Percentiles rank a stretch among this genome's conserved stretches.
phyloP scores from a whole-genome alignment of 768 basidiomycete species.

The Galerina marginata region DNA sequence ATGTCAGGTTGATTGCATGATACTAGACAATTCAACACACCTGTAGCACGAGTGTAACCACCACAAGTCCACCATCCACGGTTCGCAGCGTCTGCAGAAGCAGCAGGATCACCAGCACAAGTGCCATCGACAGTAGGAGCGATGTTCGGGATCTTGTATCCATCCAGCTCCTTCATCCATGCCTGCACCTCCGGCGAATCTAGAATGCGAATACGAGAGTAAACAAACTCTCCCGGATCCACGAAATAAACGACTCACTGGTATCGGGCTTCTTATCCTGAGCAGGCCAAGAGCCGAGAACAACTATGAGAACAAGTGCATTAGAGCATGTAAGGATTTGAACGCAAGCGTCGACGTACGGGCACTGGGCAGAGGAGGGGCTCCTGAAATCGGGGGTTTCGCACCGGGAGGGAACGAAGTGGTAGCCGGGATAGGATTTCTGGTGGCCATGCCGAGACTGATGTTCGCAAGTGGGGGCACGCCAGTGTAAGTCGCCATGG shows the following conservation, averaged over 20 bases:
- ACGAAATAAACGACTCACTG: conserved; percentile 41
- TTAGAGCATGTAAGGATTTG: background rate
- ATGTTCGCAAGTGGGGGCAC: conserved; percentile 66
- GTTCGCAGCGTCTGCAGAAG: conserved; percentile 58
- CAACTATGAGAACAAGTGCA: conserved; percentile 39
- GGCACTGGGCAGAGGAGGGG: conserved; percentile 66
- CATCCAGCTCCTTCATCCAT: conserved; percentile 82
- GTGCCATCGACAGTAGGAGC: conserved; percentile 71
- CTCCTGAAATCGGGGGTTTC: conserved; percentile 66
- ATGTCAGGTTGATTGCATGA: background rate
- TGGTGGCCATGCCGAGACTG: conserved; percentile 66
- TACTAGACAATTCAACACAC: conserved; percentile 24
- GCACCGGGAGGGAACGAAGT: conserved; percentile 65
- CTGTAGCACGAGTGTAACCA: conserved; percentile 61
- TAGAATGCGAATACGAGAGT: conserved; percentile 19
- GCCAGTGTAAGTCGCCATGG: conserved; percentile 51
- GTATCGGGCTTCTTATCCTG: conserved; percentile 67
- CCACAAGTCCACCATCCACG: conserved; percentile 95
- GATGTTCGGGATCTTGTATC: conserved; percentile 69
- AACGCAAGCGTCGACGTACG: conserved; percentile 45
- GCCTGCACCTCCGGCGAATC: conserved; percentile 65
- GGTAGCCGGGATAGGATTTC: conserved; percentile 51
- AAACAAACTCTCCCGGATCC: background rate
- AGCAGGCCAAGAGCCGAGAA: conserved; percentile 61
- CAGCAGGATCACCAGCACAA: conserved; percentile 62